Evolutionary conservation across 345 rosid genomes (phyloP), one percentile per base, ranked within the genome.

Genomic region (Melaleuca alternifolia): DNA sequence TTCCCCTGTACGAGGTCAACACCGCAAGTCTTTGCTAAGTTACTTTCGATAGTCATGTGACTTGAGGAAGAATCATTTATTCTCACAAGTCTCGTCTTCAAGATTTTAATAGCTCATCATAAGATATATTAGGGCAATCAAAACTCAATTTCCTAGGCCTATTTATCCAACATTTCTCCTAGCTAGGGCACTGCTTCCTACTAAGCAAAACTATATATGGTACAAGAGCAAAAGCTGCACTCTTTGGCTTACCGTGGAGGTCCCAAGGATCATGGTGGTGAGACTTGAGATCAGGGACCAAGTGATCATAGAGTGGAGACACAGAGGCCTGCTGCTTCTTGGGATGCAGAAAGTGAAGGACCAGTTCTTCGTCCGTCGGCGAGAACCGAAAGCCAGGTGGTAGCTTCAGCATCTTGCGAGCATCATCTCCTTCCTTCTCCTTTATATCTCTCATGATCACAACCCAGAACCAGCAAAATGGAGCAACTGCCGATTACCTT

Each of bases 351-450:
- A 91, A 92, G 91, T 92, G 91, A 85, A 91, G 89, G 50, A 92
- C 84, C 3, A 91, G 93, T n/a, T 92, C 94, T 83, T 92, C 92
- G 62, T 92, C 94, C 4, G 91, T 91, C 2, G 94, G 94, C 57
- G 84, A 52, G 86, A 92, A 92, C 24, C 62, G 50, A 77, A 92
- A 92, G 21, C 93, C 94, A 1, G 94, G 94, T 16, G 93, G 94
- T n/a, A 92, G 92, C 23, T 85, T 89, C 76, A 88, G 23, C 76
- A 53, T 26, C 53, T 79, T 84, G 84, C 91, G 50, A 81, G 83
- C 87, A 86, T 88, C 33, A 61, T 37, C 48, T 71, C 33, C 77
- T 83, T 23, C 52, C 65, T 56, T 30, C n/a, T 44, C 86, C 0
- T 46, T 71, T 37, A 48, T 50, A 56, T 54, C 50, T 41, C 51